Evolutionary conservation across 2,329 filamentous ascomycete species (phyloP).

Genomic region (Alternaria dauci): DNA sequence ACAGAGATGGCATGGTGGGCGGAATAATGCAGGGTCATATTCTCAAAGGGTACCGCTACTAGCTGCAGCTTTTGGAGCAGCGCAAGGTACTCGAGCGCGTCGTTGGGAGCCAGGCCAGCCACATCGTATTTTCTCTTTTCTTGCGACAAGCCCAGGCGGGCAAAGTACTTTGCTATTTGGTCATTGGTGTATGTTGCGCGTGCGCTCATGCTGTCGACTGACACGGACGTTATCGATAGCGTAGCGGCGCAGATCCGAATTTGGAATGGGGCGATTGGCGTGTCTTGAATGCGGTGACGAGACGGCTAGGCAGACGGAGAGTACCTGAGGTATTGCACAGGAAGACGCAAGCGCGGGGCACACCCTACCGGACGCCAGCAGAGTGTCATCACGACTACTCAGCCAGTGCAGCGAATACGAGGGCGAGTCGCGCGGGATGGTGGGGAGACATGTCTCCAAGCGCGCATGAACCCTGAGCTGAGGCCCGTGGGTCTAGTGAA

Average conservation of each 20-base stretch:
- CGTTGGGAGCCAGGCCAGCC: conserved; percentile 26
- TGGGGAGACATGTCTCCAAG: conserved; percentile 20
- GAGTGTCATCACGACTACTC: conserved; percentile 10
- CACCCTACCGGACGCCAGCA: neutral
- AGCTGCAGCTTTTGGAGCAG: conserved; percentile 54
- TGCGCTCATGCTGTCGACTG: conserved; percentile 13
- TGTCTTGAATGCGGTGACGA: neutral
- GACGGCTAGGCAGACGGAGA: neutral
- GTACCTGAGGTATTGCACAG: neutral
- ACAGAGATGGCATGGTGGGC: conserved; percentile 55
- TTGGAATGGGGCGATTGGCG: conserved; percentile 2
- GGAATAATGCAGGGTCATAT: conserved; percentile 62
- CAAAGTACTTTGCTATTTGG: conserved; percentile 47
- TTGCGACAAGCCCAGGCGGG: conserved; percentile 43
- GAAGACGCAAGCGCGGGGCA: no score
- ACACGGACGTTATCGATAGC: conserved; percentile 8
- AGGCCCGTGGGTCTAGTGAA: conserved; percentile 10
- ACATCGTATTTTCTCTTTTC: conserved; percentile 38
- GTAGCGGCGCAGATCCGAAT: conserved; percentile 16
- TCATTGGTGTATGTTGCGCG: conserved; percentile 32
- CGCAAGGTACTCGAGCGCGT: conserved; percentile 40
- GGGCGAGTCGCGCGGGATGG: conserved; percentile 4
- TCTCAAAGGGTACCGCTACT: conserved; percentile 64
- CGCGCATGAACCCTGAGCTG: conserved; percentile 9
- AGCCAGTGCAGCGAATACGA: conserved; percentile 3